These are phyloP conservation scores for Fomes fomentarius DNA, from an alignment of 1,284 basidiomycete genomes.

Conservation along the genomic window DNA sequence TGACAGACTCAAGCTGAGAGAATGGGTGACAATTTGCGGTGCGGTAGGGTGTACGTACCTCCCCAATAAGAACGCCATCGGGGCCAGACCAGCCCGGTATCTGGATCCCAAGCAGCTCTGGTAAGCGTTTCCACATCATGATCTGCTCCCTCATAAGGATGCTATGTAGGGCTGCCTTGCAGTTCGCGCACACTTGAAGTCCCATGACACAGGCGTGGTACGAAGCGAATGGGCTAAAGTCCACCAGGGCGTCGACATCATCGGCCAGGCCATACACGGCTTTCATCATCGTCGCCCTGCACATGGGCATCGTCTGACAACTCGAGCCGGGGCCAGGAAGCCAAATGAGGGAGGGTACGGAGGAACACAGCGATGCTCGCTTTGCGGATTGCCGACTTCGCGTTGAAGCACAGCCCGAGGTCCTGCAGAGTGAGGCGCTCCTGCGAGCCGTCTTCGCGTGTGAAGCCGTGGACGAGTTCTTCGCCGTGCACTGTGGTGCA, in stretches of 20 bases:
- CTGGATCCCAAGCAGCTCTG: constrained; percentile 1
- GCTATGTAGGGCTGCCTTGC: not conserved
- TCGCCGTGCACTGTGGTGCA: not conserved
- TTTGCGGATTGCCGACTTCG: not conserved
- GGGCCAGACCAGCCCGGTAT: not conserved
- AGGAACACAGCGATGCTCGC: not conserved
- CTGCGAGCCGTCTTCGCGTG: constrained; percentile 7
- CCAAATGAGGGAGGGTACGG: not conserved
- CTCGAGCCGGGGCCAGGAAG: no score
- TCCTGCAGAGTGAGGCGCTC: constrained; percentile 7
- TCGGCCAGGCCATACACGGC: not conserved
- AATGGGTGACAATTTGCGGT: no score
- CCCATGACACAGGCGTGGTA: not conserved
- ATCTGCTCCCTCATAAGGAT: not conserved
- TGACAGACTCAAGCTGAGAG: no score
- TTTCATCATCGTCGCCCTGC: not conserved
- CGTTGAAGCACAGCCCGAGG: constrained; percentile 1
- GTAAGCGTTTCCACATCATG: constrained; percentile 1
- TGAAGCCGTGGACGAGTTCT: not conserved
- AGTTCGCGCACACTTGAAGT: not conserved
- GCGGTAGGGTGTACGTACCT: no score
- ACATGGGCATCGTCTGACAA: no score
- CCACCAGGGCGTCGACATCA: not conserved
- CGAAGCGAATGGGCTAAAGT: not conserved
- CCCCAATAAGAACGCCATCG: no score